A percentile compares a stretch with the other conserved stretches of the same genome.
phyloP scores from a whole-genome alignment of 371 early-diverging fungal species.

The Rhizopus arrhizus region DNA sequence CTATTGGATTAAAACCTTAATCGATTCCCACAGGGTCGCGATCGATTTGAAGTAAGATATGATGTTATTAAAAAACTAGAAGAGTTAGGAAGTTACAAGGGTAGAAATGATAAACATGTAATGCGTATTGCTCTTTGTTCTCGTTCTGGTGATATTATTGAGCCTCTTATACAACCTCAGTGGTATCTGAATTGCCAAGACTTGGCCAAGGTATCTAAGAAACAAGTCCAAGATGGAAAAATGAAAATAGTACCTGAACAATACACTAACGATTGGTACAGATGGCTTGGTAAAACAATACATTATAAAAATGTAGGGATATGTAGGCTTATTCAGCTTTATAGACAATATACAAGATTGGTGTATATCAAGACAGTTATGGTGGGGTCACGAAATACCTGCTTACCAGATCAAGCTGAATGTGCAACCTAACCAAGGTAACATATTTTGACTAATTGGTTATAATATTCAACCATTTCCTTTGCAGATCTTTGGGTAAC shows the following conservation, averaged over 20 bases:
- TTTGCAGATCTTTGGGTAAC: slow-evolving; percentile 67
- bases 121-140: slow-evolving; percentile 89
- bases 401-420: slow-evolving; percentile 81
- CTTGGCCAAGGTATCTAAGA: slow-evolving; percentile 75
- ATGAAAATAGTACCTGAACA: slow-evolving; percentile 81
- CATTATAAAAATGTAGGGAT: background rate
- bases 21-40: slow-evolving; percentile 50
- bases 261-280: slow-evolving; percentile 88
- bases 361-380: slow-evolving; percentile 98
- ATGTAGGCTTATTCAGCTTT: slow-evolving; percentile 8
- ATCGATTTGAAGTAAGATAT: slow-evolving; percentile 85
- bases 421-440: slow-evolving; percentile 21
- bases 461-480: background rate
- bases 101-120: slow-evolving; percentile 78
- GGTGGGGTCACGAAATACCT: slow-evolving; percentile 99
- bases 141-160: slow-evolving; percentile 96
- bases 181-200: slow-evolving; percentile 94
- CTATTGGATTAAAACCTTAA: background rate
- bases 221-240: slow-evolving; percentile 71
- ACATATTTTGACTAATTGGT: background rate
- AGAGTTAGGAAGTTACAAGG: slow-evolving; percentile 67
- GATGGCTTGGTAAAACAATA: slow-evolving; percentile 85
- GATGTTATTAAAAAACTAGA: slow-evolving; percentile 70
- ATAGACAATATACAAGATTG: slow-evolving; percentile 93
- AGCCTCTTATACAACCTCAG: slow-evolving; percentile 96